Evolutionary conservation across 163 green algal species (phyloP).

Genomic region (Volvox carteri): DNA sequence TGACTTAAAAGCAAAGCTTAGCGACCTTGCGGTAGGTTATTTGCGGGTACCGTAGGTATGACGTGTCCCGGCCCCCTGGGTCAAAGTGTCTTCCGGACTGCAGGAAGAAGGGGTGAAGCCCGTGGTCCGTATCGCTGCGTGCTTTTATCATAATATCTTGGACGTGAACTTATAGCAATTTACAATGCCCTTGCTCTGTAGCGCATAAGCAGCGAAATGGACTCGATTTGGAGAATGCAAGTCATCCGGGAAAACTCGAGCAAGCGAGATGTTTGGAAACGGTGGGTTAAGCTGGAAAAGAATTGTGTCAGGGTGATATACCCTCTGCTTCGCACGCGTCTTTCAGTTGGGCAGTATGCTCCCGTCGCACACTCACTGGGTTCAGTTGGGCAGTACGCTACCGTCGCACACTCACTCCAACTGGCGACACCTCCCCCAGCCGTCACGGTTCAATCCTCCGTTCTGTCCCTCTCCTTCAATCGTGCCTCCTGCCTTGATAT

Average conservation of each 20-base stretch:
- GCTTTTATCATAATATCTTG: not conserved
- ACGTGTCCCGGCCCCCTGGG: conserved; percentile 7
- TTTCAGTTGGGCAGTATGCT: too few species aligned
- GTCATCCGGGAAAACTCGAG: conserved; percentile 72
- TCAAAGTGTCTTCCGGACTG: not conserved
- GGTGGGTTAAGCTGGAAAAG: conserved; percentile 56
- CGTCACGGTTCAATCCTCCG: too few species aligned
- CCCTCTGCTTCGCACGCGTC: too few species aligned
- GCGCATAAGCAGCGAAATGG: conserved; percentile 80
- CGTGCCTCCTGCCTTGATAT: too few species aligned
- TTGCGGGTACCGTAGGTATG: not conserved
- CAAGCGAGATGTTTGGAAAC: conserved; percentile 86
- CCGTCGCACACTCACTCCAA: too few species aligned
- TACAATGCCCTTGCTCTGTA: conserved; percentile 56
- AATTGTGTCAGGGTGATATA: too few species aligned
- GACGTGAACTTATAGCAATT: not conserved
- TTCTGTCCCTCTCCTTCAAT: too few species aligned
- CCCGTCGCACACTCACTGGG: too few species aligned
- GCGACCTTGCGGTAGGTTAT: conserved; percentile 14
- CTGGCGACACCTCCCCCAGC: too few species aligned
- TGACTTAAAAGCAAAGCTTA: conserved; percentile 11
- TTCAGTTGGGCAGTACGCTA: too few species aligned
- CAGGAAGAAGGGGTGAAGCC: not conserved
- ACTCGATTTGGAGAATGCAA: conserved; percentile 89
- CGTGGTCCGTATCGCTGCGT: not conserved